These are phyloP conservation scores for Aspergillus ochraceus DNA, from an alignment of 2,329 filamentous ascomycete species.

Conservation along the genomic window DNA sequence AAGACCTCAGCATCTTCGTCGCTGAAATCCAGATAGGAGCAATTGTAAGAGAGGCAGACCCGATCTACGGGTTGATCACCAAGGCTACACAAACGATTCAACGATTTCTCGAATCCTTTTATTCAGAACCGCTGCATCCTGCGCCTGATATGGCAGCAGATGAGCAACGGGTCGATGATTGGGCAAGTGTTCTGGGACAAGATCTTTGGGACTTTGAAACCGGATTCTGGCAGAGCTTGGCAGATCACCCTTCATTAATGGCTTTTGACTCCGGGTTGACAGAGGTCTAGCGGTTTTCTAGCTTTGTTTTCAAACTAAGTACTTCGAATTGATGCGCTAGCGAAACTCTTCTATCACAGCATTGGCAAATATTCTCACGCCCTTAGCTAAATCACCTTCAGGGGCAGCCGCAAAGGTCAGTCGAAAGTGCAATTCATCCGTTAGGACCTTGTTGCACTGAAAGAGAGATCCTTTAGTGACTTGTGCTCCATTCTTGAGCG, in stretches of 20 bases:
- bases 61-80: conserved; percentile 25
- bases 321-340: background rate
- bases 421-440: background rate
- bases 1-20: conserved; percentile 23
- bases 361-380: background rate
- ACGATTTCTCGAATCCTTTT: background rate
- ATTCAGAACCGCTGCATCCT: background rate
- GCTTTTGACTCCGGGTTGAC: background rate
- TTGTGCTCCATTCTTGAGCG: background rate
- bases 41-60: conserved; percentile 24
- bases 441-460: background rate
- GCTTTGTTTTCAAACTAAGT: background rate
- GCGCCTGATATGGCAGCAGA: conserved; percentile 5
- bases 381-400: background rate
- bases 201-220: conserved; percentile 29
- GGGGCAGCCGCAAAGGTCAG: background rate
- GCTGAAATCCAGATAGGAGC: conserved; percentile 28
- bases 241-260: conserved; percentile 26
- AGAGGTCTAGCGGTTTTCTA: background rate
- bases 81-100: conserved; percentile 17
- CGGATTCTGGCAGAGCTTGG: conserved; percentile 28
- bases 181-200: conserved; percentile 22
- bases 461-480: background rate
- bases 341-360: background rate
- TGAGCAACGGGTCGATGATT: conserved; percentile 24